phyloP scores from a whole-genome alignment of 116 monocot genomes.

The Papilionanthe hybrid region DNA sequence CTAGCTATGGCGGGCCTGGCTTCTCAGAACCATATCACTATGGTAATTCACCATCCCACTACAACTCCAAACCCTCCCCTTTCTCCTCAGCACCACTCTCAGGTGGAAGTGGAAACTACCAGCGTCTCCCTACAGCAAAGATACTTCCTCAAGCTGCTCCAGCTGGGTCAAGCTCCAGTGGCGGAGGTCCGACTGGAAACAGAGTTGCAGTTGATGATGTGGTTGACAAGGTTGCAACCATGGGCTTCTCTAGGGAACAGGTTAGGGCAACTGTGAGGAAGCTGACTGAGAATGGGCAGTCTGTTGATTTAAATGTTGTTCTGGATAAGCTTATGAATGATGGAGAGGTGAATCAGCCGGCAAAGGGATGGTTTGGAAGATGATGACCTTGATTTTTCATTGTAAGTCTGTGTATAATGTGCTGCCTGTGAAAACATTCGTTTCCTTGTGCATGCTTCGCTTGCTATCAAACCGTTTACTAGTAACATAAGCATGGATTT shows the following conservation, averaged over 20 bases:
- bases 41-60: slow-evolving; percentile 57
- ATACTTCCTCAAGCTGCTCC: slow-evolving; percentile 70
- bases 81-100: slow-evolving; percentile 28
- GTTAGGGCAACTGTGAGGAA: slow-evolving; percentile 79
- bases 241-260: slow-evolving; percentile 95
- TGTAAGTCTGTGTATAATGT: slow-evolving; percentile 1
- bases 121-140: slow-evolving; percentile 71
- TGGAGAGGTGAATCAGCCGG: slow-evolving; percentile 35
- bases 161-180: slow-evolving; percentile 18
- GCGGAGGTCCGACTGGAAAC: slow-evolving; percentile 32
- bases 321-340: slow-evolving; percentile 97
- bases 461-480: not conserved
- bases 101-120: slow-evolving; percentile 36
- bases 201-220: slow-evolving; percentile 79
- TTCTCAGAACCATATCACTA: slow-evolving; percentile 51
- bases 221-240: slow-evolving; percentile 80
- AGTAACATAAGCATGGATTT: not conserved
- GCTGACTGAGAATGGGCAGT: slow-evolving; percentile 92
- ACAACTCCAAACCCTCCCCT: slow-evolving; percentile 50
- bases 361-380: slow-evolving; percentile 55
- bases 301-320: slow-evolving; percentile 92
- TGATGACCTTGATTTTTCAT: slow-evolving; percentile 13
- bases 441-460: not conserved
- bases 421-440: not conserved
- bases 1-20: slow-evolving; percentile 37